Percentiles rank a stretch among this genome's conserved stretches.
phyloP scores from a whole-genome alignment of 768 basidiomycete genomes.

The Kwoniella dejecticola region DNA sequence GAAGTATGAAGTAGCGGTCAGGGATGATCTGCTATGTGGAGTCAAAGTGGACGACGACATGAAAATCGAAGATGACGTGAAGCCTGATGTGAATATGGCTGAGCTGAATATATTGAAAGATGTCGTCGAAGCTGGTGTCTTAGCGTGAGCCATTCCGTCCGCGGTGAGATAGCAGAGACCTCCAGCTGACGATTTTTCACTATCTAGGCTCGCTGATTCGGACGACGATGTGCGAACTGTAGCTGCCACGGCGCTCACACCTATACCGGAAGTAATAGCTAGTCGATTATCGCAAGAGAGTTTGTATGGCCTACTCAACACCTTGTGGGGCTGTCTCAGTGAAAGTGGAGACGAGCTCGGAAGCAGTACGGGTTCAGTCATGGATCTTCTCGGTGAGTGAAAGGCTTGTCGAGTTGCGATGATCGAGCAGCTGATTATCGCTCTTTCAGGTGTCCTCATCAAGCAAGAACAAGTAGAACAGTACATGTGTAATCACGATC shows the following conservation, averaged over 20 bases:
- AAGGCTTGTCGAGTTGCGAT: too few species aligned
- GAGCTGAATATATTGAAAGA: conserved; percentile 63
- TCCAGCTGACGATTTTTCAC: too few species aligned
- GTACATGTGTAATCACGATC: conserved; percentile 60
- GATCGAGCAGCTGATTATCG: conserved; percentile 11
- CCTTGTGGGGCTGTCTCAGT: conserved; percentile 85
- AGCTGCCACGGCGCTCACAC: conserved; percentile 85
- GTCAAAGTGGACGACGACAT: conserved; percentile 24
- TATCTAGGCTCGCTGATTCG: conserved; percentile 73
- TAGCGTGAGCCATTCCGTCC: conserved; percentile 71
- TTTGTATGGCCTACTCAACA: conserved; percentile 71
- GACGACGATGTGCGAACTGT: conserved; percentile 97
- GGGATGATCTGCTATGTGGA: conserved; percentile 70
- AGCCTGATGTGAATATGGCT: conserved; percentile 27
- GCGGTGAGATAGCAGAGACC: neutral
- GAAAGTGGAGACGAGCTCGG: conserved; percentile 96
- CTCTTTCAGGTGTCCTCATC: conserved; percentile 71
- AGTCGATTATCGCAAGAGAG: conserved; percentile 67
- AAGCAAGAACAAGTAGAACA: conserved; percentile 74
- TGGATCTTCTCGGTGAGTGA: conserved; percentile 90
- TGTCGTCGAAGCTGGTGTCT: conserved; percentile 84
- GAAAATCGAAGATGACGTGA: conserved; percentile 42
- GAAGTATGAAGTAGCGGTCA: conserved; percentile 96
- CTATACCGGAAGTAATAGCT: conserved; percentile 81
- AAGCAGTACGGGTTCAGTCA: conserved; percentile 93